Conservation (phyloP, 2,329 filamentous ascomycete genomes). For the Davidsoniella eucalypti region DNA sequence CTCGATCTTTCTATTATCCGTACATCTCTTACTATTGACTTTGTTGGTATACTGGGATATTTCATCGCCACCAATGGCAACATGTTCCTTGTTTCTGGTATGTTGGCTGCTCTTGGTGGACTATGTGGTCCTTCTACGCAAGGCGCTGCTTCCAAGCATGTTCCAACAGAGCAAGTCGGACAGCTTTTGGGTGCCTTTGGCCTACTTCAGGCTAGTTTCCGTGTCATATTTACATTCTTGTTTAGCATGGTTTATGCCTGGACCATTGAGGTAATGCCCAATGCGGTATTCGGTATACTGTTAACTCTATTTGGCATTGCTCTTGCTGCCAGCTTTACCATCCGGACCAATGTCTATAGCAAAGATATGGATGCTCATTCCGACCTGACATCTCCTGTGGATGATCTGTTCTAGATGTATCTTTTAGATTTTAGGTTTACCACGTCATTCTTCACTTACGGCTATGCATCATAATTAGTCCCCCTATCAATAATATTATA, state of each 20-base stretch:
- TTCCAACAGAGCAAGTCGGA: slow-evolving; percentile 65
- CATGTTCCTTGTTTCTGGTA: slow-evolving; percentile 55
- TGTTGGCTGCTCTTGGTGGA: slow-evolving; percentile 62
- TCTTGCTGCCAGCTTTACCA: slow-evolving; percentile 4
- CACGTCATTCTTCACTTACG: too few relatives aligned
- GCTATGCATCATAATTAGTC: too few relatives aligned
- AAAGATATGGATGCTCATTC: slow-evolving; percentile 8
- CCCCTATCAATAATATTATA: too few relatives aligned
- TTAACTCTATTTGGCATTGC: slow-evolving; percentile 1
- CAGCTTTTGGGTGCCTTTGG: slow-evolving; percentile 80
- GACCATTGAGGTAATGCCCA: slow-evolving; percentile 63
- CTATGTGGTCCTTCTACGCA: slow-evolving; percentile 76
- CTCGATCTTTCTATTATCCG: slow-evolving; percentile 69
- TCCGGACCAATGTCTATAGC: slow-evolving; percentile 7
- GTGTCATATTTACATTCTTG: slow-evolving; percentile 62
- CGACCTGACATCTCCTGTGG: slow-evolving; percentile 1
- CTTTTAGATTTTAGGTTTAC: too few relatives aligned
- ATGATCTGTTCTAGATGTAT: slow-evolving; percentile 3
- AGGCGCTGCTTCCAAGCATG: slow-evolving; percentile 75
- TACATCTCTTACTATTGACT: slow-evolving; percentile 56
- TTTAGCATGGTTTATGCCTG: slow-evolving; percentile 77
- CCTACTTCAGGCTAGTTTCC: slow-evolving; percentile 64
- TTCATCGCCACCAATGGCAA: slow-evolving; percentile 42
- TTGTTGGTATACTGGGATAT: slow-evolving; percentile 62
- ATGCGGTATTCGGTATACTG: slow-evolving; percentile 50